Base-by-base conservation (phyloP, 768 basidiomycete species). In the Postia placenta region DNA sequence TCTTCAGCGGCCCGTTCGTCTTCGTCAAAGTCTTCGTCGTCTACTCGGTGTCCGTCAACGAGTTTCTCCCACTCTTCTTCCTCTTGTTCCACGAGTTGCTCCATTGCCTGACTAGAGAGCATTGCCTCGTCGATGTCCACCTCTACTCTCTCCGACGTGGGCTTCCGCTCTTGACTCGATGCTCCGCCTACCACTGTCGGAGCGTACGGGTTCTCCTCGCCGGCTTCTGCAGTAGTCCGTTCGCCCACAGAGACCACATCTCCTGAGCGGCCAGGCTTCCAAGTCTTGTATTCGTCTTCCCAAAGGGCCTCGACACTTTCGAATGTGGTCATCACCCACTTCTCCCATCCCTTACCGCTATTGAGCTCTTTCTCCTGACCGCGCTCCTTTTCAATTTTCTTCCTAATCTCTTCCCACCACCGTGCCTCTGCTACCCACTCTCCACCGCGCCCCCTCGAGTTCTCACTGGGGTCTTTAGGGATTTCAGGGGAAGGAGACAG, bases 251-350 rank as follows among this genome's bases (percentile, higher is more conserved):
- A 25, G 3, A 7, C 24, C 17, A 6, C 35, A 5, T 3, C 30
- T 12, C 35, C 22, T 3, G 38, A 46, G 0, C 47, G 42, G 22
- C 49, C 45, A 26, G 83, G 80, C 59, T 64, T 78, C 84, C 85
- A 85, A 9, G 68, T 70, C 60, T 67, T 80, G 63, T 73, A 76
- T 47, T 72, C 56, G 28, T 74, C 66, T 39, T 87, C 83, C 92
- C 92, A 96, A 9, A 93, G 73, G 1, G 83, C 86, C 66, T 94
- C 87, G 22, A 88, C 73, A 56, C 92, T 94, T 67, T 96, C 86
- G 59, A 96, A 97, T 0, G 87, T 80, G 5, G 92, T 87, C 82
- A 89, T 86, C 24, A 89, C 79, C 74, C 78, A 83, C 53, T 70
- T 69, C 58, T 86, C 82, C 90, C 89, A 92, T 15, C 66, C 61